Percentiles rank a stretch among this genome's conserved stretches.
Conservation (phyloP, 2,329 filamentous ascomycete genomes). For the Phaeosphaeriaceae sp. region DNA sequence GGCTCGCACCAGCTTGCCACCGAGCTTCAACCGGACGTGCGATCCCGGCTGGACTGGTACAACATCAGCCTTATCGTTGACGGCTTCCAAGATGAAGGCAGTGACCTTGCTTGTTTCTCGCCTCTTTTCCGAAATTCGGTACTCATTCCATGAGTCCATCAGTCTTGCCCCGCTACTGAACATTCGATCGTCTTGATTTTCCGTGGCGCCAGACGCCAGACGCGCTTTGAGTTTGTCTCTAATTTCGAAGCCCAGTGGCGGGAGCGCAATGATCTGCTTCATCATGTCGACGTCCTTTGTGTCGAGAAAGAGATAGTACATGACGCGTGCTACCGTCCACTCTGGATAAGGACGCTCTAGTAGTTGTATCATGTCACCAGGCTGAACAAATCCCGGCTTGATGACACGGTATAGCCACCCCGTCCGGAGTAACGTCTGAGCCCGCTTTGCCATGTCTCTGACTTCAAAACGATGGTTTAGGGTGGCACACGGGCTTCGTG, state of each 20-base stretch:
- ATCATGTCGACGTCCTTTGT: slow-evolving; percentile 58
- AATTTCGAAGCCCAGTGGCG: slow-evolving; percentile 59
- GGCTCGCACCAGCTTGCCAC: slow-evolving; percentile 63
- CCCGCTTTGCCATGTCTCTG: slow-evolving; percentile 67
- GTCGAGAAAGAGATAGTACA: slow-evolving; percentile 68
- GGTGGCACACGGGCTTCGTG: slow-evolving; percentile 72
- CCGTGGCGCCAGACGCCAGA: slow-evolving; percentile 56
- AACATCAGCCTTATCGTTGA: slow-evolving; percentile 39
- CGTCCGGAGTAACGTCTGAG: slow-evolving; percentile 65
- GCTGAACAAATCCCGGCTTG: slow-evolving; percentile 60
- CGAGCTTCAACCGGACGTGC: slow-evolving; percentile 66
- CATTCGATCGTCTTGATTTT: slow-evolving; percentile 39
- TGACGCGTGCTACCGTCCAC: slow-evolving; percentile 70
- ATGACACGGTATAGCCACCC: slow-evolving; percentile 74
- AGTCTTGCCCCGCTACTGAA: slow-evolving; percentile 34
- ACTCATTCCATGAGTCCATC: slow-evolving; percentile 47
- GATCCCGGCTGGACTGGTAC: slow-evolving; percentile 56
- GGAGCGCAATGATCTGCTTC: slow-evolving; percentile 51
- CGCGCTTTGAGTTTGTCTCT: slow-evolving; percentile 62
- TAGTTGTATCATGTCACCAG: slow-evolving; percentile 65
- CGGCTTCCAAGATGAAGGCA: slow-evolving; percentile 62
- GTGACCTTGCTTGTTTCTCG: slow-evolving; percentile 60
- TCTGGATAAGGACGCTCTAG: slow-evolving; percentile 63
- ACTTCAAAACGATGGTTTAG: slow-evolving; percentile 72
- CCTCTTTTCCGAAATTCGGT: slow-evolving; percentile 59